Evolutionary conservation across 441 rosid genomes (phyloP).

Genomic region (Gossypium lobatum): DNA sequence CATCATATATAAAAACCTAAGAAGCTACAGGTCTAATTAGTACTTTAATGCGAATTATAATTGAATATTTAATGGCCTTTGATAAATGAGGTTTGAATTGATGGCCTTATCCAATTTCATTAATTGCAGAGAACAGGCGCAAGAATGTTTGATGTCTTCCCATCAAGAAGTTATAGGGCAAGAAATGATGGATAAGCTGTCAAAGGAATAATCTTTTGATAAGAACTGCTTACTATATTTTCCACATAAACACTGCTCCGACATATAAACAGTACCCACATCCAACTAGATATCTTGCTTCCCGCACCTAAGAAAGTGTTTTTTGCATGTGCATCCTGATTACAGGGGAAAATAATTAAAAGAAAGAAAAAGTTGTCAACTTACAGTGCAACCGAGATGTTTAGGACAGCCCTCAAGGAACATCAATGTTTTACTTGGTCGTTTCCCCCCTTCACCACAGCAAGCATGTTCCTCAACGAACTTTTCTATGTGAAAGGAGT

Average conservation of each 20-base stretch:
- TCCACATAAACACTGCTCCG: not conserved
- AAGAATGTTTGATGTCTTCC: not conserved
- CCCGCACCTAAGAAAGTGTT: not conserved
- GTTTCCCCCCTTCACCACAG: constrained; percentile 63
- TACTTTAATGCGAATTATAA: not conserved
- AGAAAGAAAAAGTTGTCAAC: constrained; percentile 20
- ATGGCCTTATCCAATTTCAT: not conserved
- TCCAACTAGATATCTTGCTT: not conserved
- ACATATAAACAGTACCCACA: not conserved
- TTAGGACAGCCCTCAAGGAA: constrained; percentile 85
- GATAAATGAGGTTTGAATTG: not conserved
- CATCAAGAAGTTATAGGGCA: not conserved
- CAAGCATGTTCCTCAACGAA: constrained; percentile 76
- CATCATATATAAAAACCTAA: not conserved
- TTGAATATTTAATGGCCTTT: not conserved
- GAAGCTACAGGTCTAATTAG: not conserved
- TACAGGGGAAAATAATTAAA: not conserved
- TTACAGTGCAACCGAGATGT: constrained; percentile 84
- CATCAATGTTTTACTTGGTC: constrained; percentile 84
- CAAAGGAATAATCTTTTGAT: constrained; percentile 2
- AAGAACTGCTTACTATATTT: not conserved
- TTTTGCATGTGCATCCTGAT: not conserved
- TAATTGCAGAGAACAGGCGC: not conserved
- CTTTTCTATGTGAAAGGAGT: constrained; percentile 74
- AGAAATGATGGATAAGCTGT: not conserved